Conservation (phyloP, 1,284 basidiomycete genomes). For the Golubevia sp. region DNA sequence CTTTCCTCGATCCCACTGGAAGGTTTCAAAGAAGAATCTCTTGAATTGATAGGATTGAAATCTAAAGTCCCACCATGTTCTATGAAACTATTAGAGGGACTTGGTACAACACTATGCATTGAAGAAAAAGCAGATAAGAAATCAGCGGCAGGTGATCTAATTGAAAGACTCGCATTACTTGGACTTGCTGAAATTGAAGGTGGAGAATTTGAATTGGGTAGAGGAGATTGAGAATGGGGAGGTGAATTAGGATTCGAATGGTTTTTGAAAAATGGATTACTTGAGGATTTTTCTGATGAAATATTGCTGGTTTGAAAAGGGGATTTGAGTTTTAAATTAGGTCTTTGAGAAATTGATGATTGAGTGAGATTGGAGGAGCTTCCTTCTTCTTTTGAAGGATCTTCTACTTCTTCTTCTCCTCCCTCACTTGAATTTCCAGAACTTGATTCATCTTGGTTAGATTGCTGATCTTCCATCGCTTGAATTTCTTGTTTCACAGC, state of each 20-base stretch:
- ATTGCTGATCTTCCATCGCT: neutral
- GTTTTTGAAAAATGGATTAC: no score
- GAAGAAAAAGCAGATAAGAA: constrained; percentile 73
- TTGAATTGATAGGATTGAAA: neutral
- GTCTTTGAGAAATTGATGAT: no score
- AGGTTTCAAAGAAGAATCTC: no score
- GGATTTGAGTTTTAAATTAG: no score
- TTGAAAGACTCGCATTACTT: neutral
- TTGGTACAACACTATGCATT: constrained; percentile 72
- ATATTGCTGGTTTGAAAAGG: no score
- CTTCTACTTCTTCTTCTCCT: neutral
- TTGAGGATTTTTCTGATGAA: no score
- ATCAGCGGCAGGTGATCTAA: constrained; percentile 71
- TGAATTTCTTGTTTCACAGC: neutral
- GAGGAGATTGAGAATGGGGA: no score
- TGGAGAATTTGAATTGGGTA: neutral
- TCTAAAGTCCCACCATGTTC: neutral
- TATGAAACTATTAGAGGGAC: neutral
- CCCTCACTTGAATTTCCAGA: neutral
- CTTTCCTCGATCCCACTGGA: no score
- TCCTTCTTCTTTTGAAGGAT: neutral
- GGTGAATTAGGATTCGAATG: no score
- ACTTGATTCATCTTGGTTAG: neutral
- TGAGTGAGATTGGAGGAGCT: neutral
- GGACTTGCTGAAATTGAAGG: neutral